Base-by-base conservation (phyloP, 352 stramenopile genomes). In the Blastocystis hominis region DNA sequence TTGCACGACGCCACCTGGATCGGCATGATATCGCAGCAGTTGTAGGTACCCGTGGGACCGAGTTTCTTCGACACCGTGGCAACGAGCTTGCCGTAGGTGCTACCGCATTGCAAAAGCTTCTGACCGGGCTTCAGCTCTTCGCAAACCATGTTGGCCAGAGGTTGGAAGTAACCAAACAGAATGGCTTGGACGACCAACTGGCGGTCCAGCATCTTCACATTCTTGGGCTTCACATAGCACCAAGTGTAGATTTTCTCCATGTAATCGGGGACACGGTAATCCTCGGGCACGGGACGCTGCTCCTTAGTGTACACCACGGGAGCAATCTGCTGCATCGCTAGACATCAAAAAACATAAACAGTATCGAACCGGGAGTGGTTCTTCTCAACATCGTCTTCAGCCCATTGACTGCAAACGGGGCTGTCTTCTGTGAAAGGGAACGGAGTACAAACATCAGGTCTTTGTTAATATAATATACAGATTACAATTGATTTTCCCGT, bases 201-300 rank as follows among this genome's bases (percentile, higher is more conserved):
- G 72, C 75, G 61, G 72, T 84, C 75, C 46, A 84, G 42, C 75
- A 72, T 84, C 75, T 84, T 84, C 61, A 84, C 75, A 34, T 84
- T 84, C 54, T 72, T 72, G 17, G 75, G 75, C 75, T 84, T 84
- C 54, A 84, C 75, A 15, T 84, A 84, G 46, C 75, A 84, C 75
- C 75, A 84, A 2, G 75, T 84, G 75, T 84, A 84, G 36, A 84
- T 84, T 34, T 84, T 72, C 61, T 84, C 75, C 75, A 84, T 84
- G 44, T 84, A 84, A 40, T 84, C 61, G 40, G 75, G 75, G 2
- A 84, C 46, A 15, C 55, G 38, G 38, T 84, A 84, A 69, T 84
- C 75, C 38, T 64, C 75, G 50, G 75, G 75, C 2, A 84, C 75
- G 20, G 75, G 75, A 20, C 75, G 40, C 54, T 72, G 75, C 61